Evolutionary conservation across 106 monocot species (phyloP).

Genomic region (Chionographis japonica): DNA sequence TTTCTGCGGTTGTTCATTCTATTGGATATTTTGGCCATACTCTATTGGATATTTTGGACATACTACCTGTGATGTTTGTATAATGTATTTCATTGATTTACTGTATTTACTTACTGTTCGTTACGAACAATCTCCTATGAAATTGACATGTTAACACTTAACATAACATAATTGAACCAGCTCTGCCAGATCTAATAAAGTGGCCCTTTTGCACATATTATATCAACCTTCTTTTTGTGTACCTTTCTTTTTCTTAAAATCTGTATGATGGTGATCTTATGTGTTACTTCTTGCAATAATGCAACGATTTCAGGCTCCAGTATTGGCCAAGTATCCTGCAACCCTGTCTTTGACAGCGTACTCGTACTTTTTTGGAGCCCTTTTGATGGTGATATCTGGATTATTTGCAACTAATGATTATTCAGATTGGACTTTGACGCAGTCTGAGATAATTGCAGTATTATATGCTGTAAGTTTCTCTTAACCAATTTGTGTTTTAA

Average conservation of each 20-base stretch:
- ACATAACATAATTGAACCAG: too few species aligned
- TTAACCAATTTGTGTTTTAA: background rate
- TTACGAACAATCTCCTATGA: too few species aligned
- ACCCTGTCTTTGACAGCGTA: conserved; percentile 87
- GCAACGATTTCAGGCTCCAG: conserved; percentile 62
- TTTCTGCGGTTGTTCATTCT: too few species aligned
- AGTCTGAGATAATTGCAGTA: conserved; percentile 71
- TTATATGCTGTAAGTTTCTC: conserved; percentile 74
- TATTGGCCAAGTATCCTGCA: conserved; percentile 80
- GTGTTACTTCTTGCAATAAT: background rate
- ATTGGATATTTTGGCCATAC: too few species aligned
- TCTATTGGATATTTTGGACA: too few species aligned
- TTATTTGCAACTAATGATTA: conserved; percentile 51
- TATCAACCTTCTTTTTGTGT: background rate
- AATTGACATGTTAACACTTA: too few species aligned
- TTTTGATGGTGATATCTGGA: conserved; percentile 73
- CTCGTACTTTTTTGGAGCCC: conserved; percentile 85
- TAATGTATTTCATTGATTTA: too few species aligned
- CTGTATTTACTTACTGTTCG: too few species aligned
- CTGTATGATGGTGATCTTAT: background rate
- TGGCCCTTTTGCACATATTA: too few species aligned
- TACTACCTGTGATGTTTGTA: too few species aligned
- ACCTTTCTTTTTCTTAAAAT: background rate
- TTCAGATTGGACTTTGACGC: conserved; percentile 68
- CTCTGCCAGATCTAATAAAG: too few species aligned